Evolutionary conservation across 331 rosid genomes (phyloP).

Genomic region (Saraca asoca): DNA sequence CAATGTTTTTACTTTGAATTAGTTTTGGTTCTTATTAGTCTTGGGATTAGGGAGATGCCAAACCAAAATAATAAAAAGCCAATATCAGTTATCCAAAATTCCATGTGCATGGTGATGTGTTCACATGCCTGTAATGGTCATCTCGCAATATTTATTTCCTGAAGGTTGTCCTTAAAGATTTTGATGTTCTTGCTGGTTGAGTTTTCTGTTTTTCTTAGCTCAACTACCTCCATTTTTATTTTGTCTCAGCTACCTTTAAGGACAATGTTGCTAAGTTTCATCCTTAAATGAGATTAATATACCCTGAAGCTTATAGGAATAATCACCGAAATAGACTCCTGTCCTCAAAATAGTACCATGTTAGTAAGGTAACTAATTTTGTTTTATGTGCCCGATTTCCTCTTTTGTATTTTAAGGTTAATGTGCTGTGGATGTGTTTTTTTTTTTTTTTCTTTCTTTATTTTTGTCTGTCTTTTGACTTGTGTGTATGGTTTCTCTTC

Average conservation of each 20-base stretch:
- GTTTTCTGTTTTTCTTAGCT: neutral
- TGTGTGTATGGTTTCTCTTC: conserved; percentile 23
- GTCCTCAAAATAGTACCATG: neutral
- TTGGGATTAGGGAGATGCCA: no score
- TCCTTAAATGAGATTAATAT: neutral
- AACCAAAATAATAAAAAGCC: no score
- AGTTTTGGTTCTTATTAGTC: no score
- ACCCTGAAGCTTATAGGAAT: neutral
- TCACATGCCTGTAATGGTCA: no score
- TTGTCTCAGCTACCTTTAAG: neutral
- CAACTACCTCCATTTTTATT: conserved; percentile 5
- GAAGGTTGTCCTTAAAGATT: conserved; percentile 65
- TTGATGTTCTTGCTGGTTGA: conserved; percentile 96
- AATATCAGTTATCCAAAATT: no score
- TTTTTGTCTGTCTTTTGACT: conserved; percentile 12
- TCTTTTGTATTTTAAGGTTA: conserved; percentile 7
- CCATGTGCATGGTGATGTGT: no score
- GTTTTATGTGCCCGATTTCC: neutral
- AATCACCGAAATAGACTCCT: neutral
- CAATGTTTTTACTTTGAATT: no score
- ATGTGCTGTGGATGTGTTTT: neutral
- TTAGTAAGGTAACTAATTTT: neutral
- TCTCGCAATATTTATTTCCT: no score
- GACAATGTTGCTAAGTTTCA: neutral
- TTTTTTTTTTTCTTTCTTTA: neutral